phyloP scores from a whole-genome alignment of 2,329 filamentous ascomycete species.

The Pyricularia grisea region DNA sequence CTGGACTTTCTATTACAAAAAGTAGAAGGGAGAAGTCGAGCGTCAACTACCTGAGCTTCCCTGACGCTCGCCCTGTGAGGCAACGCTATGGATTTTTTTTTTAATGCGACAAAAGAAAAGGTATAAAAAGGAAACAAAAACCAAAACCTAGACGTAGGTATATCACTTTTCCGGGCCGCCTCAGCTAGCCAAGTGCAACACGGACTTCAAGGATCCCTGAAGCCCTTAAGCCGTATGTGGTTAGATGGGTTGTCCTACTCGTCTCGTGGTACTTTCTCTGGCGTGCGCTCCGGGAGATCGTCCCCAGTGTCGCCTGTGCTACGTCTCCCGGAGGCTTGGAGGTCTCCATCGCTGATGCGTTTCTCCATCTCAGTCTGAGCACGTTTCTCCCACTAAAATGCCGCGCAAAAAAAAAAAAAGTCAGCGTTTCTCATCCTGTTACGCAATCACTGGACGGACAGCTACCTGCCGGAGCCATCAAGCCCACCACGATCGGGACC shows the following conservation, averaged over 20 bases:
- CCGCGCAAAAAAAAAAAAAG: not conserved
- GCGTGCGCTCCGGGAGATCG: not conserved
- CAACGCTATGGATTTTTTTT: not conserved
- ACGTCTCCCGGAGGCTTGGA: not conserved
- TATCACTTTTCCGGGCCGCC: not conserved
- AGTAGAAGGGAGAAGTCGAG: not conserved
- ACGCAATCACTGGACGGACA: not conserved
- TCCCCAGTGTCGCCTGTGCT: not conserved
- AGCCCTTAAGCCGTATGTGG: not conserved
- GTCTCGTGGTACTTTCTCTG: not conserved
- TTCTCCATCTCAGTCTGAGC: not conserved
- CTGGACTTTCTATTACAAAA: not conserved
- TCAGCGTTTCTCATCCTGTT: not conserved
- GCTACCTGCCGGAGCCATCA: not conserved
- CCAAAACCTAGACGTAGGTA: not conserved
- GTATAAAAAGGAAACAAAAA: not conserved
- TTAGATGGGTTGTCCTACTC: not conserved
- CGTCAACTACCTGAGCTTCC: not conserved
- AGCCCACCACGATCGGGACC: not conserved
- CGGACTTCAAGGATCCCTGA: too few species aligned
- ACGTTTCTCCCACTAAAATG: conserved; percentile 2
- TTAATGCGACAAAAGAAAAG: not conserved
- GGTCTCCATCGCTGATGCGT: not conserved
- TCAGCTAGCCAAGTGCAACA: too few species aligned
- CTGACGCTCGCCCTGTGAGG: not conserved